Base-by-base conservation (phyloP, 2,329 filamentous ascomycete genomes). In the Fusarium tanahbumbuense region DNA sequence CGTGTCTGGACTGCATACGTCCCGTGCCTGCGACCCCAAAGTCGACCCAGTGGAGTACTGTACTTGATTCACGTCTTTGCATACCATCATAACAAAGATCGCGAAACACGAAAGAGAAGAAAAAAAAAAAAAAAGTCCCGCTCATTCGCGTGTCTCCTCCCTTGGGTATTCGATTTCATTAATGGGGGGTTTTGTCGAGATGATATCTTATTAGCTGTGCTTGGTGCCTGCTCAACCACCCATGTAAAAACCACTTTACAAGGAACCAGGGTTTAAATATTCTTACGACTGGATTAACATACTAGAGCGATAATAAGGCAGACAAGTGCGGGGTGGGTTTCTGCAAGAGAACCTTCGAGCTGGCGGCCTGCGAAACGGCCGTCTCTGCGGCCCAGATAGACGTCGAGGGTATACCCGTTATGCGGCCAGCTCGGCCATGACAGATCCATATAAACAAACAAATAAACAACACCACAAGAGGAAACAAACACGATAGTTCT, bases 391-490 rank as follows among this genome's bases (percentile, higher is more conserved):
- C 69, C 61, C 48, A 75, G 73, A 75, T 75, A 65, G 66, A 57
- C 73, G 70, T 72, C 68, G 60, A 63, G 73, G 64, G 42, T 66
- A 59, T 66, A 65, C 55, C 68, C 72, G 64, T 62, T 23, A 56
- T 50, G 59, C 60, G 72, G 70, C 73, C 73, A 67, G 55, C 73
- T 73, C 40, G 70, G 48, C 73, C 73, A 66, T 68, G 60, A 50
- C 59, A 74, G 72, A 73, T 75, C 68, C 63, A 42, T 56, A 64
- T 65, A 67, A 60, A 72, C 61, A 63, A 75, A 75, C 48, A 73
- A 75, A 70, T 25, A 73, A 72, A 66, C 47, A 45, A 56, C 25
- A 45, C 56, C 20, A 23, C 28, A 25, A 41, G 25, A 47, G 40
- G 23, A 44, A 45, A 68, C 32, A 64, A 56, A 68, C 37, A 66